Evolutionary conservation across 352 stramenopile species (phyloP), one percentile per base, ranked within the genome.

Genomic region (Pythium aristosporum): DNA sequence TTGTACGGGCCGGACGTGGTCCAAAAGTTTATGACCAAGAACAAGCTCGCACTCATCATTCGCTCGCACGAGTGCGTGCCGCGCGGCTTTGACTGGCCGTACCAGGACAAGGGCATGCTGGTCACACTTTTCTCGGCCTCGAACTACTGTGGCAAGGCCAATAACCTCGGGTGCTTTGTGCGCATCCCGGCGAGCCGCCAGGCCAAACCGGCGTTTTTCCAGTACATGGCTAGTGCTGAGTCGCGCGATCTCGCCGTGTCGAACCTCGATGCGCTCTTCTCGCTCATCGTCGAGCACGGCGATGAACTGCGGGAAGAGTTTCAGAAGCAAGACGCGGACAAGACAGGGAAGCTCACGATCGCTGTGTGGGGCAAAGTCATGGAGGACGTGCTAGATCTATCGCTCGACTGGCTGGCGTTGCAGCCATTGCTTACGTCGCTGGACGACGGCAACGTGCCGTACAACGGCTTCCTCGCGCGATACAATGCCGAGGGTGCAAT

Each of bases 51-150:
- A 48, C 62, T 92, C 42, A 80, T 96, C 20, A 82, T 96, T 48
- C 88, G 88, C 16, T 94, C 86, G 7, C 88, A 96, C 71, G 85
- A 96, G 71, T 94, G 85, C 53, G 81, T 94, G 34, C 85, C 85
- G 10, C 72, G 75, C 55, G 88, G 88, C 30, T 95, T 92, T 57
- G 79, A 89, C 60, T 92, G 81, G 84, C 79, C 81, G 44, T 94
- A 84, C 68, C 73, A 73, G 42, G 86, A 91, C 49, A 91, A 92
- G 63, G 82, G 84, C 30, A 91, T 91, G 81, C 76, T 96, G 36
- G 80, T 96, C 13, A 96, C 87, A 50, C 69, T 96, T 20, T 96
- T 96, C 57, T 94, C 85, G 21, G 87, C 87, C 39, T 94, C 84
- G 37, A 93, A 94, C 54, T 96, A 96, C 64, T 91, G 86, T 57